Evolutionary conservation across 2,329 filamentous ascomycete genomes (phyloP).

Genomic region (Hymenoscyphus occultus): DNA sequence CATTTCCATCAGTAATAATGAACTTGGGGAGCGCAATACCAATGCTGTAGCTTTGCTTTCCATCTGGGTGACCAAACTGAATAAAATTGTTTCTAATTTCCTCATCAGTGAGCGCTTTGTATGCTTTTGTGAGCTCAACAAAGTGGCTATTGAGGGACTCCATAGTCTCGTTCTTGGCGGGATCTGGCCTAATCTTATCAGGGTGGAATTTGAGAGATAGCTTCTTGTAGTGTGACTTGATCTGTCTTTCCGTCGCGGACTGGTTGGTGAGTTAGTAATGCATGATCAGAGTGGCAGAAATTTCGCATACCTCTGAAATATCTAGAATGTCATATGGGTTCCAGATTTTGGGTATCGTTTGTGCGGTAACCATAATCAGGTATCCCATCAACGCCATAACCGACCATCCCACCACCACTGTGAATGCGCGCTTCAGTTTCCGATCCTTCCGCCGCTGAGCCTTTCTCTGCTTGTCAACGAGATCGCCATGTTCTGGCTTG

Average conservation of each 20-base stretch:
- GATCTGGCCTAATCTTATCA: constrained; percentile 84
- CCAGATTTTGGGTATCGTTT: constrained; percentile 75
- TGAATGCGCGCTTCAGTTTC: constrained; percentile 77
- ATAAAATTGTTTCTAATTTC: constrained; percentile 96
- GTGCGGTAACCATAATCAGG: constrained; percentile 76
- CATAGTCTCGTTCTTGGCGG: constrained; percentile 81
- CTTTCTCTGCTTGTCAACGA: constrained; percentile 78
- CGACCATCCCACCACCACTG: constrained; percentile 74
- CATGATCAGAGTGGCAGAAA: neutral
- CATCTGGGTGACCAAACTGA: constrained; percentile 93
- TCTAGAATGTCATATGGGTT: constrained; percentile 95
- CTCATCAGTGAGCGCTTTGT: constrained; percentile 96
- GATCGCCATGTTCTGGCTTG: constrained; percentile 75
- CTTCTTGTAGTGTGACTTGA: constrained; percentile 86
- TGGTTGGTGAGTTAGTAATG: constrained; percentile 39
- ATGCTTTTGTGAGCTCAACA: constrained; percentile 95
- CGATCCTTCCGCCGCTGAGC: constrained; percentile 89
- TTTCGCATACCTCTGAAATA: constrained; percentile 65
- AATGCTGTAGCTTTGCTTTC: constrained; percentile 97
- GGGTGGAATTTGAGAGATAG: constrained; percentile 86
- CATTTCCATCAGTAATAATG: constrained; percentile 88
- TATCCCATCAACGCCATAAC: constrained; percentile 90
- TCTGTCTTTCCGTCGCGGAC: constrained; percentile 82
- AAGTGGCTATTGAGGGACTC: constrained; percentile 84
- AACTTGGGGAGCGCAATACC: constrained; percentile 93